phyloP scores from a whole-genome alignment of 345 rosid genomes.

The Eucalyptus virginea region DNA sequence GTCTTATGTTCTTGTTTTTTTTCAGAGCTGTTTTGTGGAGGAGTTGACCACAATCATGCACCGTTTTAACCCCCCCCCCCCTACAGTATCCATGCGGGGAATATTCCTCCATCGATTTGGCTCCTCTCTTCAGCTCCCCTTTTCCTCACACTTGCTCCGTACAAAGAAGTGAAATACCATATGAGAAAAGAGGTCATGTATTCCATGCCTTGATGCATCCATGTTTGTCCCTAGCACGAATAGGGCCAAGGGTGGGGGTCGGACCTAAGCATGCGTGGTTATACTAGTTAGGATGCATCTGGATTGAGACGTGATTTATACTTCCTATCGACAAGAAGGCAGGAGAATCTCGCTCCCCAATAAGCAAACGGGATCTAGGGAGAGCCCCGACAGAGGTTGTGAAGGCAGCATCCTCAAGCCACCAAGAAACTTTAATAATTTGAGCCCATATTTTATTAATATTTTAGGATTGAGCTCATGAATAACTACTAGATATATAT shows the following conservation, averaged over 20 bases:
- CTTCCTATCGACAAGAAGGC: too few species aligned
- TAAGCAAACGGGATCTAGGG: too few species aligned
- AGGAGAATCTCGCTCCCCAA: too few species aligned
- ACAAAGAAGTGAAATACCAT: neutral
- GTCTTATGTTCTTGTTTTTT: neutral
- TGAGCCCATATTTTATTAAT: too few species aligned
- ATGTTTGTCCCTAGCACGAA: neutral
- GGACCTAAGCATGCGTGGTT: neutral
- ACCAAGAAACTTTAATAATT: too few species aligned
- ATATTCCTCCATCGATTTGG: neutral
- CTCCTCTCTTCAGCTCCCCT: neutral
- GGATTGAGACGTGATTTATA: too few species aligned
- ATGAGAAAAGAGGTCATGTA: neutral
- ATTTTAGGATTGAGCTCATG: too few species aligned
- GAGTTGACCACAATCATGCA: neutral
- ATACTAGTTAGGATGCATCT: rapidly evolving
- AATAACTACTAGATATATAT: too few species aligned
- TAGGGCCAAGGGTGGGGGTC: neutral
- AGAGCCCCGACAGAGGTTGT: too few species aligned
- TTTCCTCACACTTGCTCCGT: neutral
- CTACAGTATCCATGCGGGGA: neutral
- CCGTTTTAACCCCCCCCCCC: neutral
- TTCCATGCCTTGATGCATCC: neutral
- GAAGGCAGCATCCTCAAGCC: too few species aligned
- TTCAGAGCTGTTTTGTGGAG: neutral